These are phyloP conservation scores for Fusarium acutatum DNA, from an alignment of 2,329 filamentous ascomycete species.

Conservation along the genomic window DNA sequence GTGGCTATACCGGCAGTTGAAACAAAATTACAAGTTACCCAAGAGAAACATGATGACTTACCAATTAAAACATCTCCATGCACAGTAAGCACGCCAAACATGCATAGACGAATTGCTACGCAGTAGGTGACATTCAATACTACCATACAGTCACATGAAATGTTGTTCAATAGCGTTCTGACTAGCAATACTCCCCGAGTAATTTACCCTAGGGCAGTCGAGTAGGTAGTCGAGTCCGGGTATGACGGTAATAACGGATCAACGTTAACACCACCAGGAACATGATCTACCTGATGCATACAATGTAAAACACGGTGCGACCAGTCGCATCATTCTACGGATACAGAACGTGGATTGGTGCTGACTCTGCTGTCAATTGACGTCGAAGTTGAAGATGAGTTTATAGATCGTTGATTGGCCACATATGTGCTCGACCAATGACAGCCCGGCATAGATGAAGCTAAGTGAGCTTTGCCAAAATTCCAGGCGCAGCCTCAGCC, in stretches of 20 bases:
- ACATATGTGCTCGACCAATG: neutral
- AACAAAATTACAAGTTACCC: constrained; percentile 5
- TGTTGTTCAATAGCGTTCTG: neutral
- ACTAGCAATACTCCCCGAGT: neutral
- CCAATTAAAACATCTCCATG: neutral
- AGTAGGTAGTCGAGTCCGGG: neutral
- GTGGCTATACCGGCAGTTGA: constrained; percentile 4
- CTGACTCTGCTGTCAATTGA: neutral
- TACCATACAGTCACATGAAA: neutral
- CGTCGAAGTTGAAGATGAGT: neutral
- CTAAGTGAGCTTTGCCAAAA: constrained; percentile 35
- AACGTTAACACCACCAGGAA: neutral
- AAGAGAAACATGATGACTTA: neutral
- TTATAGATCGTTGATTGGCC: constrained; percentile 31
- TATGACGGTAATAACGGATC: neutral
- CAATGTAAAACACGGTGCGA: neutral
- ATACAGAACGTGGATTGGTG: neutral
- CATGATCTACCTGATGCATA: neutral
- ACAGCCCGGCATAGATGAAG: constrained; percentile 5
- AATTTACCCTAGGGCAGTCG: neutral
- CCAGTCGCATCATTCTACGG: neutral
- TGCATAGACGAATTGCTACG: neutral
- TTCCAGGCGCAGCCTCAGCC: constrained; percentile 38
- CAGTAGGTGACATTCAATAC: neutral
- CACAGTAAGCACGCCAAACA: neutral